Evolutionary conservation across 164 flowering plant genomes (phyloP), one percentile per base, ranked within the genome.

Genomic region (Platanus orientalis): DNA sequence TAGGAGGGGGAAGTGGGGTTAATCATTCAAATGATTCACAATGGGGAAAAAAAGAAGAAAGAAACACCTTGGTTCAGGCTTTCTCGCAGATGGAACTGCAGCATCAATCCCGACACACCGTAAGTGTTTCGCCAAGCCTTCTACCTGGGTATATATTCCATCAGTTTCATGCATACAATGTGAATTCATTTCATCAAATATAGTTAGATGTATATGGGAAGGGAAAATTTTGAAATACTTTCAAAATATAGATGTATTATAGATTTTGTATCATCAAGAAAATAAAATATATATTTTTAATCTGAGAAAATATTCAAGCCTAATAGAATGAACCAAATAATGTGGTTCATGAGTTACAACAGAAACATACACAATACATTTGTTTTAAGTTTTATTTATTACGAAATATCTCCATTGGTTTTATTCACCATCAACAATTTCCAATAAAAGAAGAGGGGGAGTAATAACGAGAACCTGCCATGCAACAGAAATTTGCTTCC

Each of bases 61-160:
- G n/a, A n/a, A 61, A 20, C 23, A 93, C 98, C 98, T 93, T 57
- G 88, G 55, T 25, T 87, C 92, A 44, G 97, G 96, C 76, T 81
- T 89, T 68, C 72, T 90, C 16, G 83, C 78, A 61, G 45, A 28
- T 53, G 98, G 95, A 71, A 80, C 60, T 55, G 98, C 96, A 74
- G 97, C 97, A 82, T 90, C 97, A 62, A 90, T 78, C 44, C 98
- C 98, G 54, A 90, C 98, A 78, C 93, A 90, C 6, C 97, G 75
- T 34, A 94, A 68, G 75, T 87, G 97, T 62, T 89, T 94, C 9
- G 98, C 97, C 66, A 94, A 78, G 50, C 98, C 97, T 71, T 87
- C 97, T 58, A 94, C 86, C 97, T 94, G 74, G 47, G 27, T 13
- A 59, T 56, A 24, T 11, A 28, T 52, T 32, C 10, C 20, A 58